Evolutionary conservation across 2,329 filamentous ascomycete genomes (phyloP).

Genomic region (Alternaria burnsii): DNA sequence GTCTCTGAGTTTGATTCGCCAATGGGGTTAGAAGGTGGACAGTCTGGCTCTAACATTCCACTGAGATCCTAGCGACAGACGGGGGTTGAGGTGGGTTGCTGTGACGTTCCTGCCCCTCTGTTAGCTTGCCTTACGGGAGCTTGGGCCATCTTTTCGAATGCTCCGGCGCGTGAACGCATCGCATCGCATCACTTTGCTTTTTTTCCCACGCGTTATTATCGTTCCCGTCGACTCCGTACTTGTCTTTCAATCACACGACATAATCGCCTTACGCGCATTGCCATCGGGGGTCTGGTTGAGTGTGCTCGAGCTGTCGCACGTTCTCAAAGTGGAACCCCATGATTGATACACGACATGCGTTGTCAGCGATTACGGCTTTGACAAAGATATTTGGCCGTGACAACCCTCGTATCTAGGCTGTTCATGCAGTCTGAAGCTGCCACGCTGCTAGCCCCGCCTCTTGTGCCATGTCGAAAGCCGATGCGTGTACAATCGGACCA

Average conservation of each 20-base stretch:
- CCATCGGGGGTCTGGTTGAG: not conserved
- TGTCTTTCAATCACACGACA: not conserved
- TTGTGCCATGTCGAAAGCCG: not conserved
- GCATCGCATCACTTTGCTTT: constrained; percentile 2
- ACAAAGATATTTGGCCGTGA: constrained; percentile 26
- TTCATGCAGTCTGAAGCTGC: constrained; percentile 1
- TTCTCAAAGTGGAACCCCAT: constrained; percentile 10
- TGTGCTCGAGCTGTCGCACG: not conserved
- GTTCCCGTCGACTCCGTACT: not conserved
- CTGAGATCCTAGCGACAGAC: constrained; percentile 27
- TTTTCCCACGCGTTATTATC: constrained; percentile 1
- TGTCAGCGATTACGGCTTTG: constrained; percentile 37
- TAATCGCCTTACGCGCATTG: not conserved
- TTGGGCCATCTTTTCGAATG: constrained; percentile 18
- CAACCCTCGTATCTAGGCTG: constrained; percentile 1
- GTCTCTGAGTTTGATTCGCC: constrained; percentile 23
- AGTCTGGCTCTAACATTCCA: constrained; percentile 27
- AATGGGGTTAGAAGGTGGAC: constrained; percentile 31
- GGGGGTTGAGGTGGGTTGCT: constrained; percentile 29
- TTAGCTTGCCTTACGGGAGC: constrained; percentile 18
- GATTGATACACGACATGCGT: constrained; percentile 28
- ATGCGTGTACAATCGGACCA: not conserved
- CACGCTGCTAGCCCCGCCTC: constrained; percentile 1
- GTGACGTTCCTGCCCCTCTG: constrained; percentile 22
- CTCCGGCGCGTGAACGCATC: constrained; percentile 6